Conservation (phyloP, 73 alveolate species). For the Tetrahymena borealis region DNA sequence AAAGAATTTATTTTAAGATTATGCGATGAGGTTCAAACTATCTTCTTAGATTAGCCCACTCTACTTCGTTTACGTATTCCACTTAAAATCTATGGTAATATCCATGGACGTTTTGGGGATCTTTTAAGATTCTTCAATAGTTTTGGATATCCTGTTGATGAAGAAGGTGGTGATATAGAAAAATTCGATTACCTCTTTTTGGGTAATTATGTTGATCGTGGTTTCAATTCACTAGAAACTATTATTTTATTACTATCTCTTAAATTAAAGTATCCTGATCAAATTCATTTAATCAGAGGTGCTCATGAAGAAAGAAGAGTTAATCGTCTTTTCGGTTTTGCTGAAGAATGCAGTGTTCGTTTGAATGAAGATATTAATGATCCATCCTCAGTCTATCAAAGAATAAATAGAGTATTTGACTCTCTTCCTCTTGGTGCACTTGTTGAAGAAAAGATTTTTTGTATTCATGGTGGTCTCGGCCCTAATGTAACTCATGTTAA, state of each 20-base stretch:
- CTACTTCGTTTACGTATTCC: slow-evolving; percentile 8
- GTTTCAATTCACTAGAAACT: slow-evolving; percentile 71
- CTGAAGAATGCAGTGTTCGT: slow-evolving; percentile 65
- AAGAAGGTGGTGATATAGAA: slow-evolving; percentile 39
- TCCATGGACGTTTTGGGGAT: slow-evolving; percentile 96
- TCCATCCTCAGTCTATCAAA: slow-evolving; percentile 59
- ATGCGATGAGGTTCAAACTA: slow-evolving; percentile 31
- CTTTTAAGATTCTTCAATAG: slow-evolving; percentile 94
- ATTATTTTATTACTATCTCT: slow-evolving; percentile 45
- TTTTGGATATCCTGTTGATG: slow-evolving; percentile 31
- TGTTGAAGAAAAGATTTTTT: slow-evolving; percentile 64
- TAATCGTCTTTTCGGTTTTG: slow-evolving; percentile 72
- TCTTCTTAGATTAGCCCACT: slow-evolving; percentile 3
- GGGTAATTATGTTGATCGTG: slow-evolving; percentile 85
- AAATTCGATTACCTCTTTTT: slow-evolving; percentile 60
- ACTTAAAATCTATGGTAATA: slow-evolving; percentile 92
- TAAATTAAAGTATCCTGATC: slow-evolving; percentile 47
- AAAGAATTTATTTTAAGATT: slow-evolving; percentile 20
- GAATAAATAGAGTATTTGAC: slow-evolving; percentile 71
- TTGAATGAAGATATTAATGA: slow-evolving; percentile 66
- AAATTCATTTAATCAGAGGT: slow-evolving; percentile 61
- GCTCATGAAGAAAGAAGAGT: slow-evolving; percentile 78
- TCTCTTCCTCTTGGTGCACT: slow-evolving; percentile 75
- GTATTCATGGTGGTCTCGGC: slow-evolving; percentile 86
- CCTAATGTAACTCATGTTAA: slow-evolving; percentile 59